Evolutionary conservation across 1,284 basidiomycete species (phyloP).

Genomic region (Cutaneotrichosporon sp.): DNA sequence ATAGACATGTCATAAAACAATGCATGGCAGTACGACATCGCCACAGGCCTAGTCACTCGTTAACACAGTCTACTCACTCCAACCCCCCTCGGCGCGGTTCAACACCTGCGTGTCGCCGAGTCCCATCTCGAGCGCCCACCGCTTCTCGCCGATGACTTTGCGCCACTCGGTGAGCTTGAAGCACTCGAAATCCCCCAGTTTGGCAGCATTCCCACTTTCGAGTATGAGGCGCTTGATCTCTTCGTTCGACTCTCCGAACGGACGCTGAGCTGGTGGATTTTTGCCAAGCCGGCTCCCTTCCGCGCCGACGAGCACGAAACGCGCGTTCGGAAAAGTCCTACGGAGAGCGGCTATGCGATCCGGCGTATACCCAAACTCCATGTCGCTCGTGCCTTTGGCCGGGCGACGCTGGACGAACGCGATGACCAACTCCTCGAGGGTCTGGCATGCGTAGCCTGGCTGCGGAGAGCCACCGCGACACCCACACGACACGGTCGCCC

Average conservation of each 20-base stretch:
- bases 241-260: background rate
- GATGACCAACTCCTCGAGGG: background rate
- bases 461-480: background rate
- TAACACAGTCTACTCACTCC: too few relatives aligned
- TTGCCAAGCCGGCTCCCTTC: background rate
- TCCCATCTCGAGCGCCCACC: conserved; percentile 9
- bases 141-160: background rate
- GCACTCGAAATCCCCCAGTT: background rate
- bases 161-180: conserved; percentile 3
- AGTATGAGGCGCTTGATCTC: conserved; percentile 3
- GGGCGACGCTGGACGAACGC: background rate
- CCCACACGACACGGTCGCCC: background rate
- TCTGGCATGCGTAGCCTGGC: background rate
- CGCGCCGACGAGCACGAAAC: background rate
- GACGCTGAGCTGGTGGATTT: background rate
- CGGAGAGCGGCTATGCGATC: background rate
- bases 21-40: too few relatives aligned
- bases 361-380: background rate
- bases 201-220: background rate
- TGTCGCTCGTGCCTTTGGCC: background rate
- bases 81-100: background rate
- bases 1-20: too few relatives aligned
- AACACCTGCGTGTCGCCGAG: conserved; percentile 4
- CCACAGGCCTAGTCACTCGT: too few relatives aligned
- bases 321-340: background rate